Conservation (phyloP, 257 asterid genomes). For the Henckelia pumila region DNA sequence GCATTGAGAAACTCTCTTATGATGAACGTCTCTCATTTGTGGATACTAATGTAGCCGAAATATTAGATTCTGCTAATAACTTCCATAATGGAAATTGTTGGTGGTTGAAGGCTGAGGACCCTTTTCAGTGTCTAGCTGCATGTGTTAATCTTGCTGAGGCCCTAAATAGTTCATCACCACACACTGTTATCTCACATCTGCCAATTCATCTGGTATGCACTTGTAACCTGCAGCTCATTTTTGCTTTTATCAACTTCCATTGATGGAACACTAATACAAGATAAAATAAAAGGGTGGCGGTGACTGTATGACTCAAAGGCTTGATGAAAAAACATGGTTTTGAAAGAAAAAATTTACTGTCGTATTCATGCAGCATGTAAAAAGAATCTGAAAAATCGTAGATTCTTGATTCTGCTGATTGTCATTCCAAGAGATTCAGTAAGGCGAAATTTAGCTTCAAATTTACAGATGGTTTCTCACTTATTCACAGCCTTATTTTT, state of each 20-base stretch:
- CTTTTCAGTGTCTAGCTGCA: slow-evolving; percentile 94
- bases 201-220: slow-evolving; percentile 84
- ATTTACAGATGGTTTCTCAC: neutral
- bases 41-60: slow-evolving; percentile 64
- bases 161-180: slow-evolving; percentile 74
- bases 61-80: slow-evolving; percentile 83
- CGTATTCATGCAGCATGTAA: neutral
- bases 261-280: neutral
- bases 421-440: neutral
- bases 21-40: slow-evolving; percentile 83
- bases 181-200: slow-evolving; percentile 76
- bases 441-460: neutral
- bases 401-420: neutral
- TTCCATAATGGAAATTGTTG: slow-evolving; percentile 78
- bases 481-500: neutral
- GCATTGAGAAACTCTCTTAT: slow-evolving; percentile 77
- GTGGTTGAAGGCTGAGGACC: slow-evolving; percentile 97
- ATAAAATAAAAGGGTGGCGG: neutral
- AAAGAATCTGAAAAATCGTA: too few species aligned
- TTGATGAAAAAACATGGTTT: neutral
- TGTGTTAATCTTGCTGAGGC: slow-evolving; percentile 88
- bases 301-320: neutral
- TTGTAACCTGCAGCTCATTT: slow-evolving; percentile 7
- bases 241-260: neutral
- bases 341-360: too few species aligned